Percentiles rank a stretch among this genome's conserved stretches.
Evolutionary conservation across 2,329 filamentous ascomycete genomes (phyloP).

Genomic region (Pestalotiopsis sp.): DNA sequence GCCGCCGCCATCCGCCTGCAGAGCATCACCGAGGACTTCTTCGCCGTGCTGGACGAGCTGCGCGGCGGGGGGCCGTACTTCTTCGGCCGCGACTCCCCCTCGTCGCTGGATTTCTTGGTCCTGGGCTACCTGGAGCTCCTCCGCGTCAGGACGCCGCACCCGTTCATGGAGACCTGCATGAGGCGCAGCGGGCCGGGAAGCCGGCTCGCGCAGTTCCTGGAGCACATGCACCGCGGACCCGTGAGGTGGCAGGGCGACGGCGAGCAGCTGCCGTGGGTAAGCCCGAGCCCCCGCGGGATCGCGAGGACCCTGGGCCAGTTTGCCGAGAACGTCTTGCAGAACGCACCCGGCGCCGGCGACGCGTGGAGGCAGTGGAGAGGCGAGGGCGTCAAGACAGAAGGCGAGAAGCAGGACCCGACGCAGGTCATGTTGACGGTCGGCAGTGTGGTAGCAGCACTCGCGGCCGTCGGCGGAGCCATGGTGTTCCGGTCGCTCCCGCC

Average conservation of each 20-base stretch:
- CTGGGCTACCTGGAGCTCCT: slow-evolving; percentile 81
- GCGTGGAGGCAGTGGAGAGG: slow-evolving; percentile 36
- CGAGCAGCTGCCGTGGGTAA: slow-evolving; percentile 23
- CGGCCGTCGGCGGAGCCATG: slow-evolving; percentile 38
- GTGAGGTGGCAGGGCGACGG: slow-evolving; percentile 8
- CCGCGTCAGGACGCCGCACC: slow-evolving; percentile 51
- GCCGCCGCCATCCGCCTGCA: slow-evolving; percentile 76
- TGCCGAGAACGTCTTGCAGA: slow-evolving; percentile 33
- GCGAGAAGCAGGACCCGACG: slow-evolving; percentile 26
- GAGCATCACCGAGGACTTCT: slow-evolving; percentile 69
- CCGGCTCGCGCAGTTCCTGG: slow-evolving; percentile 25
- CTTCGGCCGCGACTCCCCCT: slow-evolving; percentile 46
- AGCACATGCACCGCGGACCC: slow-evolving; percentile 16
- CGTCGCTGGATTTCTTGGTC: slow-evolving; percentile 76
- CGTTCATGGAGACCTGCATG: slow-evolving; percentile 40
- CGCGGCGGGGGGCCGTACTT: slow-evolving; percentile 59
- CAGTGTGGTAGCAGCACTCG: slow-evolving; percentile 34
- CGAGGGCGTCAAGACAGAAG: slow-evolving; percentile 28
- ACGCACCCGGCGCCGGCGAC: slow-evolving; percentile 32
- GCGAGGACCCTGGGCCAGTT: slow-evolving; percentile 27
- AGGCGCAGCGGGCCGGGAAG: slow-evolving; percentile 22
- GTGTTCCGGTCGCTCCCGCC: slow-evolving; percentile 44
- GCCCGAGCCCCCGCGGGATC: slow-evolving; percentile 18
- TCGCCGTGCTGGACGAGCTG: slow-evolving; percentile 70
- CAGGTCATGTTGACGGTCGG: slow-evolving; percentile 38